phyloP scores from a whole-genome alignment of 352 stramenopile genomes.

The Phytophthora tentaculata region DNA sequence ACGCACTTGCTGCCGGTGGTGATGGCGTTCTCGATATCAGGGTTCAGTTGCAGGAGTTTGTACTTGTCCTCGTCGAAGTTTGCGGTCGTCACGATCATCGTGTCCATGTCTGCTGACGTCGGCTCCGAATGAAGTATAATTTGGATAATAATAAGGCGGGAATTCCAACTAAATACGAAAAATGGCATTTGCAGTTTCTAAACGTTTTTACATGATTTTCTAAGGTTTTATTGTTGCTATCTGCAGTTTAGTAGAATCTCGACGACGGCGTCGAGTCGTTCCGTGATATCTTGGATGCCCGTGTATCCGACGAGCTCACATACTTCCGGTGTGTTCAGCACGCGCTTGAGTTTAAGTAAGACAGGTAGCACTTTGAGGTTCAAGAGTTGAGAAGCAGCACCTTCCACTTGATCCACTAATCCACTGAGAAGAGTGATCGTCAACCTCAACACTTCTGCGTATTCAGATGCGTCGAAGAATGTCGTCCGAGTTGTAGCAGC shows the following conservation, averaged over 20 bases:
- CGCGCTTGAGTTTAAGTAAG: constrained; percentile 42
- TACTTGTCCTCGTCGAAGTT: constrained; percentile 66
- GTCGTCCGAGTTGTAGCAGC: not conserved
- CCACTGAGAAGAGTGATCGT: constrained; percentile 58
- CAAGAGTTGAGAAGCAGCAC: constrained; percentile 40
- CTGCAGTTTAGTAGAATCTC: constrained; percentile 33
- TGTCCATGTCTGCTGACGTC: constrained; percentile 24
- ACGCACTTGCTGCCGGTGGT: constrained; percentile 51
- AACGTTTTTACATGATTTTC: constrained; percentile 1
- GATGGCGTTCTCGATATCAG: constrained; percentile 68
- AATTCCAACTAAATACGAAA: constrained; percentile 28
- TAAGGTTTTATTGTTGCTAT: constrained; percentile 11
- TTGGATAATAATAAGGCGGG: no score
- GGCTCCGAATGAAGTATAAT: no score
- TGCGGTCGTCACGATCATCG: constrained; percentile 55
- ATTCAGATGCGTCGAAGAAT: constrained; percentile 44
- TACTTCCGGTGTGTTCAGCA: constrained; percentile 27
- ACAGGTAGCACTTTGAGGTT: constrained; percentile 44
- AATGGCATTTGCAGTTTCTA: not conserved
- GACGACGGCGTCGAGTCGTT: constrained; percentile 45
- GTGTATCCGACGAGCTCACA: constrained; percentile 26
- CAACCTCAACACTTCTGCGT: constrained; percentile 64
- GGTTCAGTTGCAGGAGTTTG: constrained; percentile 66
- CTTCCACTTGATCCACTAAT: constrained; percentile 51
- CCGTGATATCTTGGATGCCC: constrained; percentile 33